Conservation (phyloP, 371 early-diverging fungal species). For the Paraphysoderma sedebokerense region DNA sequence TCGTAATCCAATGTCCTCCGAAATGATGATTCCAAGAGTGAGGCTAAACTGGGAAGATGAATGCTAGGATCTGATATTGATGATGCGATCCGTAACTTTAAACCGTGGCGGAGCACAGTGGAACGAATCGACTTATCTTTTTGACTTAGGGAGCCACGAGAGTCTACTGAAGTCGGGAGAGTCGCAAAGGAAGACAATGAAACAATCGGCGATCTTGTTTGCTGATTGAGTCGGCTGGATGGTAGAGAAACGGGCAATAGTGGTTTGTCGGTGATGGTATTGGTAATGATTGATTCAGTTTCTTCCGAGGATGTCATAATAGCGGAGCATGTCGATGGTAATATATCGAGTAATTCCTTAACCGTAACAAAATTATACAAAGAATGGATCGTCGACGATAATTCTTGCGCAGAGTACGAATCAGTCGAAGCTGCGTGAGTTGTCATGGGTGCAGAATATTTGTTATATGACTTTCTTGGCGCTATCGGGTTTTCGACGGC, state of each 20-base stretch:
- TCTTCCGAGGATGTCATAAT: slow-evolving; percentile 27
- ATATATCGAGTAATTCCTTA: slow-evolving; percentile 21
- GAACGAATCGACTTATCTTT: slow-evolving; percentile 27
- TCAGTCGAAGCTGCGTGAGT: slow-evolving; percentile 14
- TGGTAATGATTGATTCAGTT: slow-evolving; percentile 22
- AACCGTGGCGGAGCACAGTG: slow-evolving; percentile 61
- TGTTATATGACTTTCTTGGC: too few species aligned
- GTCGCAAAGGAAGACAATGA: background rate
- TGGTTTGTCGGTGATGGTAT: slow-evolving; percentile 43
- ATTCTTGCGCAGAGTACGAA: background rate
- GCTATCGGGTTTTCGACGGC: too few species aligned
- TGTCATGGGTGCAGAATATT: too few species aligned
- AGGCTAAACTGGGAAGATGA: slow-evolving; percentile 28
- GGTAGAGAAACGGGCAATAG: slow-evolving; percentile 15
- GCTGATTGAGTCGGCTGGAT: background rate
- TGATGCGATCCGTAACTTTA: slow-evolving; percentile 33
- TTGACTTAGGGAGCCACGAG: too few species aligned
- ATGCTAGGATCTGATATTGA: slow-evolving; percentile 22
- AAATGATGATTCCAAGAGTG: slow-evolving; percentile 61
- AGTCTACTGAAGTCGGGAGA: too few species aligned
- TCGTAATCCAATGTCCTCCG: slow-evolving; percentile 34
- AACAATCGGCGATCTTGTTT: background rate
- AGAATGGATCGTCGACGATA: slow-evolving; percentile 11
- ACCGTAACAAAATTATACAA: slow-evolving; percentile 27
- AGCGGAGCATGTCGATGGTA: slow-evolving; percentile 35